Conservation (phyloP, 495 filamentous ascomycete species). For the Podospora conica region DNA sequence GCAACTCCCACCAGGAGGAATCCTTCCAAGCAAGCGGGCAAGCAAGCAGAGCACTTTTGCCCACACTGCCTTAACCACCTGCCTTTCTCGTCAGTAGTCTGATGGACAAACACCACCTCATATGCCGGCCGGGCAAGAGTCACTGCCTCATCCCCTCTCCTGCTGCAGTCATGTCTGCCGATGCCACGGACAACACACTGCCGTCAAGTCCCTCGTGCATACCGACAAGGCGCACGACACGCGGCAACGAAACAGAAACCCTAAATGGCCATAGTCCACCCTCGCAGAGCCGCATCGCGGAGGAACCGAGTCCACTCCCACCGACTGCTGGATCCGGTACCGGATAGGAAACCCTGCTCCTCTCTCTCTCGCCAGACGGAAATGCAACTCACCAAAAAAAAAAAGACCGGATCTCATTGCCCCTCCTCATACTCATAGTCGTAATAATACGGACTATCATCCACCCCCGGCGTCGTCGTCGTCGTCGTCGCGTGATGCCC, state of each 20-base stretch:
- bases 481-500: background rate
- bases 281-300: background rate
- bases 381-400: background rate
- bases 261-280: background rate
- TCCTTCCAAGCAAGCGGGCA: background rate
- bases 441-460: conserved; percentile 3
- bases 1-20: background rate
- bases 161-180: background rate
- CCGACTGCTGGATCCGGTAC: background rate
- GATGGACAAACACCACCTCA: background rate
- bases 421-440: conserved; percentile 4
- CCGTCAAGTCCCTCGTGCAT: background rate
- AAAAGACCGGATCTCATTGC: background rate
- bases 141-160: background rate
- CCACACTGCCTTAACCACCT: conserved; percentile 6
- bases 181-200: background rate
- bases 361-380: background rate
- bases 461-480: background rate
- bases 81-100: conserved; percentile 7
- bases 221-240: background rate
- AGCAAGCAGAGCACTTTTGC: background rate
- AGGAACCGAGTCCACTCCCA: background rate
- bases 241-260: background rate
- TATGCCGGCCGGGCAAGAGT: background rate
- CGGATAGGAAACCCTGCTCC: background rate